Evolutionary conservation across 257 asterid species (phyloP), one percentile per base, ranked within the genome.

Genomic region (Rubia yunnanensis): DNA sequence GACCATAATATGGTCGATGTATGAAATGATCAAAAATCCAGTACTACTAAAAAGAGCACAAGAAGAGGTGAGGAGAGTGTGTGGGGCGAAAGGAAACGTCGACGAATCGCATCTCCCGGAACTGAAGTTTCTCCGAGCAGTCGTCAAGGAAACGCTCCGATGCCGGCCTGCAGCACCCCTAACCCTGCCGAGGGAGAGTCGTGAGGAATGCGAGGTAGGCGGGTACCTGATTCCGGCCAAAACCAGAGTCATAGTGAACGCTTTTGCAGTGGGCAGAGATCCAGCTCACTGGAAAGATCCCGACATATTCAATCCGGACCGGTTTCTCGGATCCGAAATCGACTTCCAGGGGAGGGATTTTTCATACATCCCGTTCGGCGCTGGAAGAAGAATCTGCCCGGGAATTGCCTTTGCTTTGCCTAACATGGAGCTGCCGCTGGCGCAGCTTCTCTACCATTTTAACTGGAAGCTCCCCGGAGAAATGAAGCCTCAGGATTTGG

Each of bases 11-110:
- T 70, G 74, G 74, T 44, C 70, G 6, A 52, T 70, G 69, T 49
- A 4, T 26, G 74, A 70, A 54, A 63, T 70, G 74, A 63, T 70
- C 5, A 70, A 70, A 24, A 63, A 70, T 18, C n/a, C 58, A 53
- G 2, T 0, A 24, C 0, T 63, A 18, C 10, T 70, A 0, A 11
- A 17, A 8, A 70, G 60, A 50, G 69, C 64, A 18, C 74, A 70
- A 53, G 44, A 48, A 11, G 69, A 70, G 65, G 69, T 70, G 39
- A 61, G 74, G 24, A 5, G 54, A n/a, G 41, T n/a, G 24, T 70
- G 36, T 1, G 34, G 4, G 0, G 57, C 36, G 2, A 50, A 17
- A 27, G 28, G 28, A 35, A 5, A 26, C 30, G 46, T 36, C 0
- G 69, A 63, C 28, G 67, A 63, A 26, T 63, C 66, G 1, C 22